Conservation (phyloP, 2,329 filamentous ascomycete species). For the Colletotrichum camelliae region DNA sequence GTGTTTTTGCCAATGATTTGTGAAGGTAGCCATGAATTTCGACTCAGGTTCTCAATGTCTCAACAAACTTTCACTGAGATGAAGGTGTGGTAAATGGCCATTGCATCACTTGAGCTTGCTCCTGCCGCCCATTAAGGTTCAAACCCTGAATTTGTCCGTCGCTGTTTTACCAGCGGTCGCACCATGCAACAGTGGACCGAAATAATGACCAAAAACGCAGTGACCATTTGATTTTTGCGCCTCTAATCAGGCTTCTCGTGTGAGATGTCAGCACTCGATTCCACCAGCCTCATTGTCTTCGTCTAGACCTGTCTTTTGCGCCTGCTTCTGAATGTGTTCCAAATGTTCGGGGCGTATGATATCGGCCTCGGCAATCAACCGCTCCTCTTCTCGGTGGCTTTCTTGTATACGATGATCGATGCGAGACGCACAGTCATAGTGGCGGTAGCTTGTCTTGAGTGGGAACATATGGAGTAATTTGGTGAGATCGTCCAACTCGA, state of each 20-base stretch:
- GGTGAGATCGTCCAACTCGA: too few relatives aligned
- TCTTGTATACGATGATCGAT: too few relatives aligned
- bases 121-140: not conserved
- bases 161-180: not conserved
- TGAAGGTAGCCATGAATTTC: accelerated
- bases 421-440: too few relatives aligned
- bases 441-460: too few relatives aligned
- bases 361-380: too few relatives aligned
- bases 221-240: accelerated
- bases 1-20: not conserved
- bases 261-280: accelerated
- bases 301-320: accelerated
- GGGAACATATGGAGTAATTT: too few relatives aligned
- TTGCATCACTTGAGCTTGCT: not conserved
- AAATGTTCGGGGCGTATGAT: accelerated
- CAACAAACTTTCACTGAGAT: not conserved
- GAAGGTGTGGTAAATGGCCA: not conserved
- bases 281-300: accelerated
- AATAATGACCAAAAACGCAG: accelerated
- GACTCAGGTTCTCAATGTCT: not conserved
- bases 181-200: not conserved
- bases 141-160: not conserved
- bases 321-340: not conserved
- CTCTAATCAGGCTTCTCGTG: accelerated
- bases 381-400: too few relatives aligned